phyloP scores from a whole-genome alignment of 2,329 filamentous ascomycete species.

The Botrytis cinerea region DNA sequence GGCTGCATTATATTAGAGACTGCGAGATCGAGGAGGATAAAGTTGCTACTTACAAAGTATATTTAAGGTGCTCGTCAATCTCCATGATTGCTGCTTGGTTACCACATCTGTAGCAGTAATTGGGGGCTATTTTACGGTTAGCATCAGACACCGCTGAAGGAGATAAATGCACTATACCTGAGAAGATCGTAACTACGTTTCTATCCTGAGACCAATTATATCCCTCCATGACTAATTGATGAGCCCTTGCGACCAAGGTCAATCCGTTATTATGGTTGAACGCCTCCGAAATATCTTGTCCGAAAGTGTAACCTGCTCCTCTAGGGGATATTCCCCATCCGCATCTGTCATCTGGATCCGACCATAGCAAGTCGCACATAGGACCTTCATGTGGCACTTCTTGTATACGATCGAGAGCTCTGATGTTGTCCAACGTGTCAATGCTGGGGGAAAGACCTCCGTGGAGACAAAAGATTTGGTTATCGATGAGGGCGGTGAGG shows the following conservation, averaged over 20 bases:
- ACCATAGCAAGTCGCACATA: conserved; percentile 98
- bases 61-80: conserved; percentile 98
- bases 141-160: conserved; percentile 22
- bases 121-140: conserved; percentile 60
- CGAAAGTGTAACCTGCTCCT: conserved; percentile 93
- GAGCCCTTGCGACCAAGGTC: conserved; percentile 91
- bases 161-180: conserved; percentile 57
- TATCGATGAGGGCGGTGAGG: conserved; percentile 95
- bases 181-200: conserved; percentile 99
- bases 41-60: conserved; percentile 85
- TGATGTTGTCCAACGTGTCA: conserved; percentile 92
- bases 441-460: conserved; percentile 95
- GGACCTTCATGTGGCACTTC: conserved; percentile 98
- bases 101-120: conserved; percentile 98
- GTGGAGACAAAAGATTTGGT: conserved; percentile 98
- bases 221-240: conserved; percentile 99
- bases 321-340: conserved; percentile 95
- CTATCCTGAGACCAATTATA: conserved; percentile 99
- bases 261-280: conserved; percentile 99
- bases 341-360: conserved; percentile 93
- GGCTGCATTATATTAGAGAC: conserved; percentile 56
- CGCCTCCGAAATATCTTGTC: conserved; percentile 95
- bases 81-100: conserved; percentile 99
- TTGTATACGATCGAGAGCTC: conserved; percentile 92
- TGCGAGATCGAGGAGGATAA: conserved; percentile 1